Percentiles rank a stretch among this genome's conserved stretches.
These are phyloP conservation scores for Ascochyta rabiei DNA, from an alignment of 2,329 filamentous ascomycete species.

Conservation along the genomic window DNA sequence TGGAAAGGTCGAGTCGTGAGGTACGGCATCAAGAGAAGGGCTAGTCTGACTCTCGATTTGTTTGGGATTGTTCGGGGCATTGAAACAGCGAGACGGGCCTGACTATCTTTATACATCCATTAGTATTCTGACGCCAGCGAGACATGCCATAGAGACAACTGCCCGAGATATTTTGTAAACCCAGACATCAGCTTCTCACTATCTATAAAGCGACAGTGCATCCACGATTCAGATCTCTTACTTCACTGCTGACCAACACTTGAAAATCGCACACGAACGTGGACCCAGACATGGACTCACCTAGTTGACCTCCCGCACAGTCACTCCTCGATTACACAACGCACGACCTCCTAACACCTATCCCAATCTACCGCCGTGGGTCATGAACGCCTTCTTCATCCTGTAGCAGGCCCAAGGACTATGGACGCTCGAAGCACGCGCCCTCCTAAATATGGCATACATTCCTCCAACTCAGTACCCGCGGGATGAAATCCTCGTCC, in stretches of 20 bases:
- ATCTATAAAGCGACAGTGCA: background rate
- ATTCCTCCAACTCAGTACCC: background rate
- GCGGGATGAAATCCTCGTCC: background rate
- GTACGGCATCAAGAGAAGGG: background rate
- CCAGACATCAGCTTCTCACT: background rate
- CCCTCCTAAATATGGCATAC: background rate
- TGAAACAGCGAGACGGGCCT: background rate
- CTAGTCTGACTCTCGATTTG: no score
- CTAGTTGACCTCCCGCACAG: background rate
- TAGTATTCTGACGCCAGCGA: background rate
- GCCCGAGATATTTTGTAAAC: background rate
- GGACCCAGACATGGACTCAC: no score
- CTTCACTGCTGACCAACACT: background rate
- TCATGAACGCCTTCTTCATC: background rate
- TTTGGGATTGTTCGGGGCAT: no score
- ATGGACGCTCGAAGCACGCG: constrained; percentile 5
- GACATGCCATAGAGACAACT: background rate
- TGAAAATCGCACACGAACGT: background rate
- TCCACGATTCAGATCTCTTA: background rate
- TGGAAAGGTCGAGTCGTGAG: background rate
- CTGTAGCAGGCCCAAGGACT: background rate
- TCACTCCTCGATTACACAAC: background rate
- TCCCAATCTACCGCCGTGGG: constrained; percentile 2
- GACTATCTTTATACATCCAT: background rate
- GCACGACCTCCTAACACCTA: background rate